Percentiles rank a stretch among this genome's conserved stretches.
Evolutionary conservation across 1,284 basidiomycete species (phyloP).

Genomic region (Apiotrichum domesticum): DNA sequence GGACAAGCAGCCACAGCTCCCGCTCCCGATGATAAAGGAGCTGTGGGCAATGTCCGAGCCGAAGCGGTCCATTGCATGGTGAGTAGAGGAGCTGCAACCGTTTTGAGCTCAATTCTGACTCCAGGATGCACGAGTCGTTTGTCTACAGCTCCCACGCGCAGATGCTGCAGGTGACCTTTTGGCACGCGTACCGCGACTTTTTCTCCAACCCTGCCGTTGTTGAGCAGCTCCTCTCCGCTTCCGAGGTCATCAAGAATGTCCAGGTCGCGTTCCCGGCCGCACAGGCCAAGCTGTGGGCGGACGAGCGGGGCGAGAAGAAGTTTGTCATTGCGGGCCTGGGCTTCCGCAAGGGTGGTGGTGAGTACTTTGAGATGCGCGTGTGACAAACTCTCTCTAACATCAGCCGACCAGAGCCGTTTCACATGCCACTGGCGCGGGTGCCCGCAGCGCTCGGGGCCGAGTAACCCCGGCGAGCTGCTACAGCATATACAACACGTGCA

Average conservation of each 20-base stretch:
- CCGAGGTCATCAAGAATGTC: constrained; percentile 46
- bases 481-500: constrained; percentile 29
- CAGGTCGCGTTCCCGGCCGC: constrained; percentile 42
- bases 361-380: constrained; percentile 8
- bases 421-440: constrained; percentile 36
- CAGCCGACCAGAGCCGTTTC: constrained; percentile 36
- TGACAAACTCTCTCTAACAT: too few species aligned
- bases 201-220: constrained; percentile 33
- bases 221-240: constrained; percentile 38
- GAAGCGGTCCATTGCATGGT: constrained; percentile 38
- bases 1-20: constrained; percentile 27
- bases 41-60: constrained; percentile 39
- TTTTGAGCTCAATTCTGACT: not conserved
- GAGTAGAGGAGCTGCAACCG: constrained; percentile 7
- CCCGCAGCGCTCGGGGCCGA: constrained; percentile 8
- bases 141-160: constrained; percentile 38
- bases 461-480: constrained; percentile 24
- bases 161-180: constrained; percentile 44
- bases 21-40: constrained; percentile 21
- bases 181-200: constrained; percentile 44
- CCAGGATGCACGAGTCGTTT: constrained; percentile 47
- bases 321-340: constrained; percentile 45
- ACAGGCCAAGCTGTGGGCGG: constrained; percentile 32
- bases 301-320: constrained; percentile 32
- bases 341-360: constrained; percentile 33